Evolutionary conservation across 805 yeast species (phyloP), one percentile per base, ranked within the genome.

Genomic region (Monosporozyma aquatica): DNA sequence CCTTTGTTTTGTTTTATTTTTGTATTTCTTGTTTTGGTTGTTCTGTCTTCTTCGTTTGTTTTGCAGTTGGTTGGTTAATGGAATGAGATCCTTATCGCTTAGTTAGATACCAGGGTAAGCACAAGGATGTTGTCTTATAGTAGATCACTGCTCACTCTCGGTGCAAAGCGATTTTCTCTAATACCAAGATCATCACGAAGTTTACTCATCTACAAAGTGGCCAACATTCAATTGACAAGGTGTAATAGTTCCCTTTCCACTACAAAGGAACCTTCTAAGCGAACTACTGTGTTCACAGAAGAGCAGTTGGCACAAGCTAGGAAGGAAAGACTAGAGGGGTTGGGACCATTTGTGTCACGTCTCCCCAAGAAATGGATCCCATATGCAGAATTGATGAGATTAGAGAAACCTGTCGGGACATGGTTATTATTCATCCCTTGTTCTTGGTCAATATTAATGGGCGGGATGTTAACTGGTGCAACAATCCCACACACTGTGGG

Each of bases 361-460:
- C 69, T 92, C 20, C 97, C 98, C 0, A 70, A 67, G 33, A 70
- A 70, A 43, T 70, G 80, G 77, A 80, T 85, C 36, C 97, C 98
- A 0, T 92, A 87, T 58, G 95, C 95, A 34, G 95, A 87, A 56
- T 67, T 92, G 43, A 80, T 87, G 83, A 71, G 99, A 43, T 62
- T 90, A 43, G 98, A 92, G 57, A 86, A 86, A 53, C 98, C 99
- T 0, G 94, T 84, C n/a, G 99, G 98, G 0, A 84, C 97, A 0
- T 78, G 86, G 72, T 67, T 90, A 22, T 66, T 92, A 33, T 76
- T 76, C 46, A 68, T 86, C 38, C 98, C 98, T 0, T 81, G 95
- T 40, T 75, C 86, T 36, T 92, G 97, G 97, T 82, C 95, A 9
- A 82, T 92, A 42, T 71, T 90, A 0, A 82, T 89, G 80, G 97